These are phyloP conservation scores for Ballota nigra DNA, from an alignment of 257 asterid species.

Conservation along the genomic window DNA sequence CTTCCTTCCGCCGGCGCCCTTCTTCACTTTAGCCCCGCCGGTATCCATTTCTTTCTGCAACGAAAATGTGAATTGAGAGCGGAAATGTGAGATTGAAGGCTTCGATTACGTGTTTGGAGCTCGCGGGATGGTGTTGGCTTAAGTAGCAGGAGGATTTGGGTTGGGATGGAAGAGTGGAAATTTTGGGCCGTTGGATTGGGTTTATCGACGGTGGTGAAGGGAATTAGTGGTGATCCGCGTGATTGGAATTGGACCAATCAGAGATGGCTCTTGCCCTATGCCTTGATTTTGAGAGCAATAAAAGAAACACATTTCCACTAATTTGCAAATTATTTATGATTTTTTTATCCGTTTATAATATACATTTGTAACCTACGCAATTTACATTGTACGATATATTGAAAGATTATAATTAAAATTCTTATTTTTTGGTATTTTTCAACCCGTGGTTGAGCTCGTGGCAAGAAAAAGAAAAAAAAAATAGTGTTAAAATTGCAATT, in stretches of 20 bases:
- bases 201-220: constrained; percentile 24
- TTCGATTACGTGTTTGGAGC: not conserved
- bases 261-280: not conserved
- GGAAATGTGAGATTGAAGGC: not conserved
- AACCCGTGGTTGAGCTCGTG: too few species aligned
- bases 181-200: constrained; percentile 26
- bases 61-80: not conserved
- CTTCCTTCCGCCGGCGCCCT: constrained; percentile 57
- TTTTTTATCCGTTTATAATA: too few species aligned
- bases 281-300: too few species aligned
- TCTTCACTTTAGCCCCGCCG: constrained; percentile 41
- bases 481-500: too few species aligned
- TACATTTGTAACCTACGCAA: too few species aligned
- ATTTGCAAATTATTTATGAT: too few species aligned
- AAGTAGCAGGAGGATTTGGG: constrained; percentile 21
- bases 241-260: constrained; percentile 25
- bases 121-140: constrained; percentile 16
- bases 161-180: constrained; percentile 4
- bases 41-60: constrained; percentile 38
- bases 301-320: too few species aligned
- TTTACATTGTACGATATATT: too few species aligned
- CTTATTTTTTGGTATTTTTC: too few species aligned
- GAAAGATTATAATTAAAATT: too few species aligned
- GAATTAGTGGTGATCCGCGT: constrained; percentile 18
- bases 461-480: too few species aligned